These are phyloP conservation scores for Syzygium malaccense DNA, from an alignment of 441 rosid species.

Conservation along the genomic window DNA sequence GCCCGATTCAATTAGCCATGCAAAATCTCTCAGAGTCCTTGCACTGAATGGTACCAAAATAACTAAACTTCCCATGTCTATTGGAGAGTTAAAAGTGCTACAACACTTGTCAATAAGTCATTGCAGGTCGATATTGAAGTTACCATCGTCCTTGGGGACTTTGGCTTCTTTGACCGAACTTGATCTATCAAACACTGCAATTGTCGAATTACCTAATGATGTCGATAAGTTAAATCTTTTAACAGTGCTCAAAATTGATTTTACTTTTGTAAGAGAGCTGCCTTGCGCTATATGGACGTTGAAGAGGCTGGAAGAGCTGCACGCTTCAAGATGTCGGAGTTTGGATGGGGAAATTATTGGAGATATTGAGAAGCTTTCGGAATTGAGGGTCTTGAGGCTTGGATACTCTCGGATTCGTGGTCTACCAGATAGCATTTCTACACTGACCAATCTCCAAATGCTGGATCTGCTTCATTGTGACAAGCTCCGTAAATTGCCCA, in stretches of 20 bases:
- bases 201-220: background rate
- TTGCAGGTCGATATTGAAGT: background rate
- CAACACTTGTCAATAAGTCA: background rate
- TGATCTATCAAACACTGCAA: background rate
- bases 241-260: background rate
- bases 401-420: background rate
- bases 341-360: background rate
- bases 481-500: background rate
- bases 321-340: background rate
- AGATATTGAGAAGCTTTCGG: rapidly evolving
- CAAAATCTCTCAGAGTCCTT: background rate
- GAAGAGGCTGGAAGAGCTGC: background rate
- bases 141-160: background rate
- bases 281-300: rapidly evolving
- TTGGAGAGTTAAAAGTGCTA: rapidly evolving
- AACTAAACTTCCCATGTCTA: background rate
- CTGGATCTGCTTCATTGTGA: background rate
- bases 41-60: background rate
- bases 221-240: background rate
- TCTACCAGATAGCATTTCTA: background rate
- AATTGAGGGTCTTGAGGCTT: background rate
- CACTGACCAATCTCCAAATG: background rate
- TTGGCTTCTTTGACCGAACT: background rate
- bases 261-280: background rate
- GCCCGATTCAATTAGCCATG: background rate